phyloP scores from a whole-genome alignment of 2,329 filamentous ascomycete species.

The Ceratocystis cacaofunesta region DNA sequence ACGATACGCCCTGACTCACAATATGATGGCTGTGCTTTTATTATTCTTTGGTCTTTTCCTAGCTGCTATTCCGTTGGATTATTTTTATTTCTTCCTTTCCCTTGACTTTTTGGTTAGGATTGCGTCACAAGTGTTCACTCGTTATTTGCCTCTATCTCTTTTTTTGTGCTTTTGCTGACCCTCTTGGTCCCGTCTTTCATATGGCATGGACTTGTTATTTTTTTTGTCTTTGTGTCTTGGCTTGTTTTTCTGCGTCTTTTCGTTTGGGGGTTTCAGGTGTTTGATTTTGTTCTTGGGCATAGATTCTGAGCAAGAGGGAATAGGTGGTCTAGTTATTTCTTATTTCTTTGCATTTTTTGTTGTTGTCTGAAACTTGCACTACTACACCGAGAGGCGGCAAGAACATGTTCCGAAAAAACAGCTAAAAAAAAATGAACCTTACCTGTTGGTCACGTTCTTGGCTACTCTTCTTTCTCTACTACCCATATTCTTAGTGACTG shows the following conservation, averaged over 20 bases:
- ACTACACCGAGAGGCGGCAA: not conserved
- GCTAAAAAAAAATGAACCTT: too few species aligned
- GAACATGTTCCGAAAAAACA: not conserved
- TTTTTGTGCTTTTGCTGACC: not conserved
- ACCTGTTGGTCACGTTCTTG: too few species aligned
- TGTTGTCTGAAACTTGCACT: not conserved
- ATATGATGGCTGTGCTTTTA: not conserved
- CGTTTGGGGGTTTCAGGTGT: not conserved
- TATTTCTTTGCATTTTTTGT: constrained; percentile 9
- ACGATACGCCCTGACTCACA: not conserved
- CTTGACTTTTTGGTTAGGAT: not conserved
- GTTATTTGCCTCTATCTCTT: not conserved
- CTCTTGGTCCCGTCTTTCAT: not conserved
- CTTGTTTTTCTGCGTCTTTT: constrained; percentile 1
- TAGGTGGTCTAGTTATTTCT: constrained; percentile 2
- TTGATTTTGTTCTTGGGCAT: constrained; percentile 5
- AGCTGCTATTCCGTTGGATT: not conserved
- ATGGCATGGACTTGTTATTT: not conserved
- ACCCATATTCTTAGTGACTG: constrained; percentile 8
- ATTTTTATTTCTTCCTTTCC: not conserved
- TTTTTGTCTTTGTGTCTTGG: not conserved
- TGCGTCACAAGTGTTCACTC: not conserved
- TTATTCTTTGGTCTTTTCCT: not conserved
- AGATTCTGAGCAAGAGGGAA: constrained; percentile 9
- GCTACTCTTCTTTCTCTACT: not conserved